phyloP scores from a whole-genome alignment of 2,329 filamentous ascomycete genomes.

The Triangularia verruculosa region DNA sequence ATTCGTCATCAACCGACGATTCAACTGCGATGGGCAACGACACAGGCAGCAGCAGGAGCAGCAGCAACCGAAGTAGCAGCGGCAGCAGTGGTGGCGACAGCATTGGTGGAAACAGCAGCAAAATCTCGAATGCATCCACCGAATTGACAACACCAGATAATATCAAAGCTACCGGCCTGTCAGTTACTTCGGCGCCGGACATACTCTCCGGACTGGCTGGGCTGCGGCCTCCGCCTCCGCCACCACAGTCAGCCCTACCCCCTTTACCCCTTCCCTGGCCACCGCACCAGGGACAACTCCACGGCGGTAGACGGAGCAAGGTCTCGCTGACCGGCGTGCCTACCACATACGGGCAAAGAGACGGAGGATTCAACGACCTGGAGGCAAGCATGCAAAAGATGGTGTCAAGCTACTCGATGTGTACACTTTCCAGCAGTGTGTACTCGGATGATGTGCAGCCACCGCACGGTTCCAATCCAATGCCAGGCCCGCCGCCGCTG shows the following conservation, averaged over 20 bases:
- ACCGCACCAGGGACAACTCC: background rate
- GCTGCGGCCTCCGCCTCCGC: background rate
- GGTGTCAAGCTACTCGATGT: background rate
- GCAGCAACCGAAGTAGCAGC: background rate
- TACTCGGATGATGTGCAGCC: conserved; percentile 2
- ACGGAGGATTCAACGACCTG: background rate
- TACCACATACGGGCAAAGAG: background rate
- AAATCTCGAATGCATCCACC: background rate
- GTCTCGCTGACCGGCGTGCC: background rate
- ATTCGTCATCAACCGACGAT: background rate
- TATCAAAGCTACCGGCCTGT: background rate
- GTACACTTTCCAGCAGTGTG: background rate
- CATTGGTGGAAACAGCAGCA: background rate
- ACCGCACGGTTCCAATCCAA: background rate
- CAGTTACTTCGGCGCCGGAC: background rate
- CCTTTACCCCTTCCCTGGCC: background rate
- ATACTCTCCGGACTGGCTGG: background rate
- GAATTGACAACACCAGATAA: background rate
- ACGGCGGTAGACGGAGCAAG: background rate
- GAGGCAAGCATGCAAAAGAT: background rate
- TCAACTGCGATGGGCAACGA: background rate
- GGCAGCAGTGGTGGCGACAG: background rate
- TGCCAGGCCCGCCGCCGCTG: background rate
- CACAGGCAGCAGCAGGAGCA: background rate
- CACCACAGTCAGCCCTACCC: background rate